Percentiles rank a stretch among this genome's conserved stretches.
Evolutionary conservation across 108 stramenopile species (phyloP).

Genomic region (Hondaea fermentalgiana): DNA sequence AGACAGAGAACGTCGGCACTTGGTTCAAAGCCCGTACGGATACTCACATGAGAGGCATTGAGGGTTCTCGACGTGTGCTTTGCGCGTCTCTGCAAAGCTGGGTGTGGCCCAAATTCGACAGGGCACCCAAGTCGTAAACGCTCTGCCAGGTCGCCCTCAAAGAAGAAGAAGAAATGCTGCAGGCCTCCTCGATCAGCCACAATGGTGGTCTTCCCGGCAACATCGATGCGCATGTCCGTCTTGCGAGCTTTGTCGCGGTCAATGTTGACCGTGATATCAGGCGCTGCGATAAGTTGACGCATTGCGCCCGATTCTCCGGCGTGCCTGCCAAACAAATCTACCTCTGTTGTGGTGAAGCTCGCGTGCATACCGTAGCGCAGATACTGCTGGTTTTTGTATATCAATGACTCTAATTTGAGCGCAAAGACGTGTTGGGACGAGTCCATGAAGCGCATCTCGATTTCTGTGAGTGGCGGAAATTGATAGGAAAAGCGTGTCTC

Average conservation of each 20-base stretch:
- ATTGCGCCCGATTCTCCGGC: background rate
- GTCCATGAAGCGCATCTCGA: background rate
- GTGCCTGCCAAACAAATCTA: background rate
- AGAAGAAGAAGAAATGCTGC: background rate
- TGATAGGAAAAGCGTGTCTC: background rate
- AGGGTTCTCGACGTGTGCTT: background rate
- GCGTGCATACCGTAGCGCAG: background rate
- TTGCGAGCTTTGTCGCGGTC: background rate
- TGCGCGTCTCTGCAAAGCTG: background rate
- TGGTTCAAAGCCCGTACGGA: background rate
- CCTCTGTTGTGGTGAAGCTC: background rate
- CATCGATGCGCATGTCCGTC: background rate
- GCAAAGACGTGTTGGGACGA: background rate
- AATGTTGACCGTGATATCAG: background rate
- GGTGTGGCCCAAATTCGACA: background rate
- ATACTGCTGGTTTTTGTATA: background rate
- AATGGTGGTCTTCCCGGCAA: background rate
- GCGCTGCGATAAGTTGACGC: background rate
- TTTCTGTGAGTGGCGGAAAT: background rate
- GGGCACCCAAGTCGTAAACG: background rate
- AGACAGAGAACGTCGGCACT: background rate
- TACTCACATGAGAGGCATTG: background rate
- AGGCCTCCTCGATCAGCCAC: background rate
- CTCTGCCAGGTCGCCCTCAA: background rate
- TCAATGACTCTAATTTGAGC: background rate